Conservation (phyloP, 2,329 filamentous ascomycete genomes). For the Colletotrichum tropicale region DNA sequence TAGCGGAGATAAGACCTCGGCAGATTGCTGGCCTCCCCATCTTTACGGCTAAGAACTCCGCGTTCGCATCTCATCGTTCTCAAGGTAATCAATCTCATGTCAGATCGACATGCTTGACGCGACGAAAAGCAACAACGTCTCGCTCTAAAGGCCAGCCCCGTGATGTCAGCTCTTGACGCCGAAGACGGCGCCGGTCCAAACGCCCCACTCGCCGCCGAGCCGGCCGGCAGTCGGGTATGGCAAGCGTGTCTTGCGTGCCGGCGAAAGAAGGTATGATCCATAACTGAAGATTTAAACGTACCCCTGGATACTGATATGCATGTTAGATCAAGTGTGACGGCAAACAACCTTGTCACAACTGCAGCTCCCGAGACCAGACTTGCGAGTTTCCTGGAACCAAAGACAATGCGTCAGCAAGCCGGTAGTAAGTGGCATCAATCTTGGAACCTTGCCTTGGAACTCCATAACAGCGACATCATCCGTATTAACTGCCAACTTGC, state of each 20-base stretch:
- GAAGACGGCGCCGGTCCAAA: background rate
- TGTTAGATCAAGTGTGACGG: slow-evolving; percentile 29
- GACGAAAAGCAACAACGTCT: rapidly evolving
- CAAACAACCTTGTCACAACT: slow-evolving; percentile 27
- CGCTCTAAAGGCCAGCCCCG: background rate
- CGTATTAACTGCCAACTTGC: background rate
- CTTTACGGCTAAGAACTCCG: background rate
- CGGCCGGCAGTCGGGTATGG: background rate
- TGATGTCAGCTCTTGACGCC: background rate
- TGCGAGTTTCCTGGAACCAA: slow-evolving; percentile 26
- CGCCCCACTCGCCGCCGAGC: background rate
- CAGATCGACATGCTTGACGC: too few species aligned
- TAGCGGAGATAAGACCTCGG: background rate
- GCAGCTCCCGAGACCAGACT: slow-evolving; percentile 22
- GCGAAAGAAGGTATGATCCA: background rate
- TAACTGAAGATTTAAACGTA: rapidly evolving
- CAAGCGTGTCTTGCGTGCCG: background rate
- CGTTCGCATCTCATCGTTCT: background rate
- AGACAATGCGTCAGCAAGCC: slow-evolving; percentile 26
- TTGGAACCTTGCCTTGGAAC: background rate
- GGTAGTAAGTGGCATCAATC: slow-evolving; percentile 10
- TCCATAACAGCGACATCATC: background rate
- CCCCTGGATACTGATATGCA: background rate
- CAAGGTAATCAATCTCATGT: background rate
- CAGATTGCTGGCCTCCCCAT: background rate